Conservation (phyloP, 2,329 filamentous ascomycete genomes). For the Rugonectria rugulosa region DNA sequence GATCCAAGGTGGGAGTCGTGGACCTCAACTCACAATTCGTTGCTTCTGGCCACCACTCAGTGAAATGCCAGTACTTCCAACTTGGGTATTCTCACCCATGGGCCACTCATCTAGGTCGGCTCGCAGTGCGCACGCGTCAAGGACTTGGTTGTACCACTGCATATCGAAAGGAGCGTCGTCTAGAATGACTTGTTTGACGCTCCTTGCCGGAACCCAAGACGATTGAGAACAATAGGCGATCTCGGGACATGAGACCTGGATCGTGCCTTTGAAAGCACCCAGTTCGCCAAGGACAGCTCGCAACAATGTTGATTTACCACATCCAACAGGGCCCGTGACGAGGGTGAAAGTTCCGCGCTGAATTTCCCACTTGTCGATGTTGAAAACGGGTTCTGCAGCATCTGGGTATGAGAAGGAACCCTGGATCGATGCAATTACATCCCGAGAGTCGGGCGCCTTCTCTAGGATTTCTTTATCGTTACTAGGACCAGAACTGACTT, state of each 20-base stretch:
- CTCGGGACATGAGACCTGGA: background rate
- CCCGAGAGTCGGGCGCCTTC: background rate
- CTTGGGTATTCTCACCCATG: constrained; percentile 16
- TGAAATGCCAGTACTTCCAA: constrained; percentile 44
- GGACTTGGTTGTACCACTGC: background rate
- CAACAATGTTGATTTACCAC: background rate
- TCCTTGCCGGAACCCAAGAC: background rate
- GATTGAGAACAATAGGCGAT: background rate
- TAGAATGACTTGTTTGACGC: background rate
- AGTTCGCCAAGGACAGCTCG: background rate
- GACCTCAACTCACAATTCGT: constrained; percentile 26
- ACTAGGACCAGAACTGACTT: background rate
- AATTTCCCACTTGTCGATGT: background rate
- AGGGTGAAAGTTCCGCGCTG: background rate
- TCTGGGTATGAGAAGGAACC: background rate
- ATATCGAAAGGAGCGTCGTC: background rate
- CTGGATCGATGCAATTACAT: background rate
- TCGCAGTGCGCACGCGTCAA: background rate
- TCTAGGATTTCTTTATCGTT: background rate
- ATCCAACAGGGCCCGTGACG: background rate
- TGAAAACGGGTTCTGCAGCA: background rate
- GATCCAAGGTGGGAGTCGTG: background rate
- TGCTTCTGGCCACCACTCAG: constrained; percentile 47
- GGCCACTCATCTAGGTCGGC: background rate
- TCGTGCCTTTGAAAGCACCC: background rate